Conservation (phyloP, 73 alveolate species). For the Tetrahymena thermophila region DNA sequence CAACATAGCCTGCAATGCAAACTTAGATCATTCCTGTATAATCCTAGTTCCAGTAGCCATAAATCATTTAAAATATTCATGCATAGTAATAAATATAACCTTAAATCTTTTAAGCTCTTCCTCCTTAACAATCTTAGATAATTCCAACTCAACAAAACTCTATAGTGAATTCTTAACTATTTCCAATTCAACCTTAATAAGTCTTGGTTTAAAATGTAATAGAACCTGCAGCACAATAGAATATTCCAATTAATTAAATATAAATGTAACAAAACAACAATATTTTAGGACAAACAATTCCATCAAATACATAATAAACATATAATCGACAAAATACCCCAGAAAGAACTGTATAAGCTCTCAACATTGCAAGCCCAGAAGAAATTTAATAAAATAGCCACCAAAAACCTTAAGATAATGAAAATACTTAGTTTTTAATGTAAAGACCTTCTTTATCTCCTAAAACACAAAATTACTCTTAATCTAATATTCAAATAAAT, state of each 20-base stretch:
- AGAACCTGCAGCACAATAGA: background rate
- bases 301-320: background rate
- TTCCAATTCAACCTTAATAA: background rate
- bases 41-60: background rate
- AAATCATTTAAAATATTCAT: background rate
- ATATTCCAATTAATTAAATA: background rate
- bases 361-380: background rate
- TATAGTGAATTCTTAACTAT: too few relatives aligned
- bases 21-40: background rate
- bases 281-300: background rate
- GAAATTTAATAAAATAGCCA: background rate
- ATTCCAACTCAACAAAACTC: background rate
- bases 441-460: background rate
- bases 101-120: background rate
- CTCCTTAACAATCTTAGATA: too few relatives aligned
- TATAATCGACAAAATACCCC: background rate
- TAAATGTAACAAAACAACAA: background rate
- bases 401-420: background rate
- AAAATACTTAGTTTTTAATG: background rate
- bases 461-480: background rate
- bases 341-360: background rate
- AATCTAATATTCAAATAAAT: background rate
- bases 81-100: background rate
- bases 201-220: background rate
- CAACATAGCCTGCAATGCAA: background rate